Evolutionary conservation across 805 yeast species (phyloP), one percentile per base, ranked within the genome.

Genomic region (Wickerhamomyces silvicola): DNA sequence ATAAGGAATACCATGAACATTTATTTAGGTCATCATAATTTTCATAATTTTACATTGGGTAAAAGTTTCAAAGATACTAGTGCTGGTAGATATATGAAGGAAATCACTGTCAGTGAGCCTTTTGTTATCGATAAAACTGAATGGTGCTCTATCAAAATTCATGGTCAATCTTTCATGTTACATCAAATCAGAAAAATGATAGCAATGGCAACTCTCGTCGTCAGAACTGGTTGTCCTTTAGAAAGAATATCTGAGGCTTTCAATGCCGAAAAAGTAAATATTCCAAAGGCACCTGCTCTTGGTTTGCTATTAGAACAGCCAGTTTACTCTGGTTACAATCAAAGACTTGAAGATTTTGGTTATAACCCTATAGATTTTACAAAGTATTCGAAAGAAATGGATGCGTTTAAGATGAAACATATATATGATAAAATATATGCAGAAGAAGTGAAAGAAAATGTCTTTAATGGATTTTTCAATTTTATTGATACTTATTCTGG

Each of bases 151-250:
- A 81, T 92, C 50, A 88, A 90, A 63, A 85, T 92, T 44, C 98
- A 92, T 57, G 98, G 98, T 7, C 98, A 92, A 62, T 85, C 96
- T 4, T 92, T 92, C 59, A 92, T 92, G 97, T 69, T 92, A 42
- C 97, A 90, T 61, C 98, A 90, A 68, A 92, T 92, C 52, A 78
- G 98, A 55, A 92, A 92, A 56, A 92, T 92, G 97, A 85, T 92
- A 38, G 90, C 96, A 15, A 81, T 90, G 94, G 95, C 94, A 2
- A 75, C 88, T 0, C 66, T 90, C 36, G 75, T 83, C 12, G 78
- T 90, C 15, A 72, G 98, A 52, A 78, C 92, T 13, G 92, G 95
- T 9, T 77, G 88, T 51, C 95, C 97, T 4, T 52, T 73, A 20
- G 70, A 71, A 17, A 75, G 95, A 47, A 83, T 92, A 40, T 53